phyloP scores from a whole-genome alignment of 208 protist genomes.

The Leishmania lainsoni region DNA sequence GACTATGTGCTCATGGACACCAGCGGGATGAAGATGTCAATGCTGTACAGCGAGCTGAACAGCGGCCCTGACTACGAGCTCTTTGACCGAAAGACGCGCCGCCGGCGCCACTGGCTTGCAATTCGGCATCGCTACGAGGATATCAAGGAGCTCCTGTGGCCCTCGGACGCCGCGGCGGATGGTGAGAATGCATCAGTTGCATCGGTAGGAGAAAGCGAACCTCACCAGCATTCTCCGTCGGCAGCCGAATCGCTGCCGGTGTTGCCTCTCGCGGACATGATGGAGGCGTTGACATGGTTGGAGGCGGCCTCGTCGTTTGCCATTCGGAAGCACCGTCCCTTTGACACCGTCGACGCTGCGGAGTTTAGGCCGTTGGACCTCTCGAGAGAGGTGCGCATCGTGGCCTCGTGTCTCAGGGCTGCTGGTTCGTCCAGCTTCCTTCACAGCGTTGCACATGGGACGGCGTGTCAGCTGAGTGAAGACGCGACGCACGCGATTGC shows the following conservation, averaged over 20 bases:
- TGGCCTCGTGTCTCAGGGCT: slow-evolving; percentile 36
- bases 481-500: neutral
- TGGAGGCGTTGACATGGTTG: slow-evolving; percentile 75
- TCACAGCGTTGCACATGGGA: too few relatives aligned
- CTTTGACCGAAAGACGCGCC: slow-evolving; percentile 76
- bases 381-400: slow-evolving; percentile 56
- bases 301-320: slow-evolving; percentile 86
- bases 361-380: slow-evolving; percentile 75
- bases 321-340: slow-evolving; percentile 63
- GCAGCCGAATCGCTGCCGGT: neutral
- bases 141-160: slow-evolving; percentile 79
- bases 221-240: neutral
- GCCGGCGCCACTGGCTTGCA: slow-evolving; percentile 78
- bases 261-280: slow-evolving; percentile 47
- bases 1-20: slow-evolving; percentile 90
- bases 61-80: slow-evolving; percentile 85
- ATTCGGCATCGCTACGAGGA: slow-evolving; percentile 79
- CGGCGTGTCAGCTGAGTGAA: neutral
- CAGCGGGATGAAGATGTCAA: slow-evolving; percentile 76
- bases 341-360: slow-evolving; percentile 41
- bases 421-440: neutral
- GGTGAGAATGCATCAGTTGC: neutral
- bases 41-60: slow-evolving; percentile 74
- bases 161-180: slow-evolving; percentile 19
- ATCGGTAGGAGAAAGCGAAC: neutral